Evolutionary conservation across 2,329 filamentous ascomycete species (phyloP).

Genomic region (Ophiostoma sp.): DNA sequence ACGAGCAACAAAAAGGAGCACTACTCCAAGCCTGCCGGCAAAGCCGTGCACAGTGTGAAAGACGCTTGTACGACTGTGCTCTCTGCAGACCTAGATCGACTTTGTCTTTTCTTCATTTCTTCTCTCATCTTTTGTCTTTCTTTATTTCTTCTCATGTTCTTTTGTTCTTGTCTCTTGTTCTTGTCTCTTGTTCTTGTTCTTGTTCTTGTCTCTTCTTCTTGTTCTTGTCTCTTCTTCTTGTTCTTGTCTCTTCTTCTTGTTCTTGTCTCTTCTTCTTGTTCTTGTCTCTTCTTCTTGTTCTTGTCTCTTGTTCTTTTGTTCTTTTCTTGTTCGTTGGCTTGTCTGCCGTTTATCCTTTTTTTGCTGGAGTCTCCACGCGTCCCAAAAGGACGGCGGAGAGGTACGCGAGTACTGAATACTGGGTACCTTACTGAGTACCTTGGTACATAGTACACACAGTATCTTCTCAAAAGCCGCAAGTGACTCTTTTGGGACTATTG

Average conservation of each 20-base stretch:
- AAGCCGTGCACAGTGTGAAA: constrained; percentile 1
- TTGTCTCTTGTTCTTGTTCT: too few species aligned
- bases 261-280: neutral
- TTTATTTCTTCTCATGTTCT: neutral
- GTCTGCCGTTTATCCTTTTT: too few species aligned
- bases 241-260: neutral
- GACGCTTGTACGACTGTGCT: too few species aligned
- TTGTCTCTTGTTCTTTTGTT: neutral
- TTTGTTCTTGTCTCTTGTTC: too few species aligned
- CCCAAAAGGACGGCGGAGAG: constrained; percentile 3
- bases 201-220: too few species aligned
- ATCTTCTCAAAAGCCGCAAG: neutral
- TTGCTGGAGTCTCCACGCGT: constrained; percentile 17
- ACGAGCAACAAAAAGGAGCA: too few species aligned
- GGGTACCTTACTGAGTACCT: neutral
- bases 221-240: neutral
- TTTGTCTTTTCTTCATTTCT: neutral
- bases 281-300: too few species aligned
- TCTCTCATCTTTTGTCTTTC: neutral
- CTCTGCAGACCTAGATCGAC: neutral
- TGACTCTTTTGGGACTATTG: neutral
- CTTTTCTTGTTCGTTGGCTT: too few species aligned
- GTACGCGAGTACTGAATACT: too few species aligned
- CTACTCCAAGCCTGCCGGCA: neutral
- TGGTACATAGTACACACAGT: too few species aligned